Base-by-base conservation (phyloP, 768 basidiomycete genomes). In the Panaeolus cyanescens region DNA sequence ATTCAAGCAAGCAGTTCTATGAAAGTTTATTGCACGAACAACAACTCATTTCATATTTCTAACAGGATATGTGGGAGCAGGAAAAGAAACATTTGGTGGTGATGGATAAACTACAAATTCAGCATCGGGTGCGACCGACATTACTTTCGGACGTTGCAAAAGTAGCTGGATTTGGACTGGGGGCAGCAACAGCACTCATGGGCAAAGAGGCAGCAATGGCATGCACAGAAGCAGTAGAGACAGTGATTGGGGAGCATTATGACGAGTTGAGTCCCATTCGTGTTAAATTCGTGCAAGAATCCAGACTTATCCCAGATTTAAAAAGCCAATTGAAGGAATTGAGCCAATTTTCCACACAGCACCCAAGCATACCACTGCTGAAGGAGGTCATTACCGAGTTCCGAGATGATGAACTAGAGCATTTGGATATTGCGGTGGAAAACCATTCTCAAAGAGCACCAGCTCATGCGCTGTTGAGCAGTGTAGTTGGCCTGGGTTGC, bases 171-270 rank as follows among this genome's bases (percentile, higher is more conserved):
- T 96, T 92, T 71, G 90, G 91, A 3, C 78, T 99, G 7, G 96
- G 96, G 5, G 89, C 89, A 5, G 83, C 79, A 0, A 97, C 96
- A 0, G 96, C 93, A 0, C 75, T 96, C 20, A 82, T 96, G 84
- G 92, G 96, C 34, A 91, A 87, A 70, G 91, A 97, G 66, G 94
- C 95, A 12, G 95, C 96, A 0, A 99, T 99, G 96, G 96, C 96
- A 5, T 98, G 96, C 69, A 99, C 96, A 0, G 96, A 99, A 73
- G 96, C 96, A 0, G 95, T 99, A 19, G 96, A 99, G 74, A 97
- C 96, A 0, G 94, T 94, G 59, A 99, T 99, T 56, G 96, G 96
- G 37, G 96, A 99, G 74, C 96, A 99, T 75, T 99, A 99, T 68
- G 93, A 98, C 72, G 95, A 97, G 96, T 96, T n/a, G 71, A 71